Evolutionary conservation across 2,329 filamentous ascomycete species (phyloP).

Genomic region (Fonsecaea erecta): DNA sequence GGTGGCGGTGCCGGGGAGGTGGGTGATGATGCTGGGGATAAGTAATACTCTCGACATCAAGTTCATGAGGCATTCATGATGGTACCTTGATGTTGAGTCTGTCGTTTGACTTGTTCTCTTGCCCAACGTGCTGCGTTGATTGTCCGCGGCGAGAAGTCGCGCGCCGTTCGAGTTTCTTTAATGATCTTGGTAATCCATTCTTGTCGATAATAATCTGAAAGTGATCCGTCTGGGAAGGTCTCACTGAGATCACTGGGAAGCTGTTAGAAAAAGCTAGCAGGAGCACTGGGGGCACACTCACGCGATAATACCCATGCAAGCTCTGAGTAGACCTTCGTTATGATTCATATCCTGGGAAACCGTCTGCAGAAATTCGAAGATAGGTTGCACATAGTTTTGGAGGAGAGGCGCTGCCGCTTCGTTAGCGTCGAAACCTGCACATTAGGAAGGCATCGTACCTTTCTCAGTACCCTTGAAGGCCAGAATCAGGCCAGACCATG

Average conservation of each 20-base stretch:
- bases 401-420: slow-evolving; percentile 53
- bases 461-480: slow-evolving; percentile 76
- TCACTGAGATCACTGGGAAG: slow-evolving; percentile 83
- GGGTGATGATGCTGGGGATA: slow-evolving; percentile 28
- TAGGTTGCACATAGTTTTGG: slow-evolving; percentile 76
- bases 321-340: slow-evolving; percentile 87
- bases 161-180: slow-evolving; percentile 87
- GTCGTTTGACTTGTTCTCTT: slow-evolving; percentile 94
- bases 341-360: slow-evolving; percentile 83
- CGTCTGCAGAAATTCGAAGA: slow-evolving; percentile 83
- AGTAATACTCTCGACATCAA: slow-evolving; percentile 28
- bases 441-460: slow-evolving; percentile 40
- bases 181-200: slow-evolving; percentile 91
- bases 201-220: slow-evolving; percentile 80
- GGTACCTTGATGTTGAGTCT: slow-evolving; percentile 50
- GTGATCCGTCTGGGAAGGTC: slow-evolving; percentile 87
- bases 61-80: slow-evolving; percentile 39
- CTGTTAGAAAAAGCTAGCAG: slow-evolving; percentile 44
- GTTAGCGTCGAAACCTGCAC: slow-evolving; percentile 18
- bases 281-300: slow-evolving; percentile 54
- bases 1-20: slow-evolving; percentile 28
- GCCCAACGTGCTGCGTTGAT: slow-evolving; percentile 97
- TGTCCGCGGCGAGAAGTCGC: slow-evolving; percentile 82
- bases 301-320: slow-evolving; percentile 98
- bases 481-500: slow-evolving; percentile 95